These are phyloP conservation scores for Sugiyamaella xylanicola DNA, from an alignment of 1,139 yeast genomes.

Conservation along the genomic window DNA sequence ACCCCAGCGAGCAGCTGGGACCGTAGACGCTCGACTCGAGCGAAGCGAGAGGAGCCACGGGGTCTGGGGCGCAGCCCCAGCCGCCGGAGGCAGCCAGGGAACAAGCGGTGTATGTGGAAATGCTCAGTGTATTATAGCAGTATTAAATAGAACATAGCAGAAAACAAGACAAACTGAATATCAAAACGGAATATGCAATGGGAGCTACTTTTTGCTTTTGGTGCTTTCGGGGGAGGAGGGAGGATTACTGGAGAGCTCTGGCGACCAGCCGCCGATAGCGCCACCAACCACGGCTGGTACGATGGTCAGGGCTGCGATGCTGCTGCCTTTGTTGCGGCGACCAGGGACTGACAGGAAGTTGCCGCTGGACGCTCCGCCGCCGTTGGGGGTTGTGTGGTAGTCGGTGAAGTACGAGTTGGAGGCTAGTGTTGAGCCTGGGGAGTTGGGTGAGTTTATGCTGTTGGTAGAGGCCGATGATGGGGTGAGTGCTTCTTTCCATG, in stretches of 20 bases:
- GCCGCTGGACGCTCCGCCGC: slow-evolving; percentile 18
- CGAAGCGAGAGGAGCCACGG: not conserved
- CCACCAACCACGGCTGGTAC: slow-evolving; percentile 58
- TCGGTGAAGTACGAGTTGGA: slow-evolving; percentile 18
- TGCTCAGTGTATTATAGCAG: not conserved
- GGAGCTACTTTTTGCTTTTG: slow-evolving; percentile 1
- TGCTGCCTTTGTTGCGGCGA: slow-evolving; percentile 29
- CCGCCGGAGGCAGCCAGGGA: not conserved
- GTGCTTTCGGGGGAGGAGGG: slow-evolving; percentile 1
- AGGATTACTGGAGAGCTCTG: slow-evolving; percentile 18
- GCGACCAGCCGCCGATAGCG: slow-evolving; percentile 54
- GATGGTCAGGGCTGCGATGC: slow-evolving; percentile 52
- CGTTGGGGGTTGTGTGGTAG: slow-evolving; percentile 15
- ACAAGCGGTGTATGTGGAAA: not conserved
- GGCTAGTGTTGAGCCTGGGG: slow-evolving; percentile 24
- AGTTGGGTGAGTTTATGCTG: slow-evolving; percentile 18
- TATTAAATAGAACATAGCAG: not conserved
- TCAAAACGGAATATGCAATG: not conserved
- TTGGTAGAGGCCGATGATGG: slow-evolving; percentile 28
- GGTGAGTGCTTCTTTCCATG: slow-evolving; percentile 36
- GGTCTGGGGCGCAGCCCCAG: not conserved
- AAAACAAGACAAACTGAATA: not conserved
- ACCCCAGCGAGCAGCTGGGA: too few relatives aligned
- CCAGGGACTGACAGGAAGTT: slow-evolving; percentile 36
- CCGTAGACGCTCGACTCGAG: not conserved